phyloP scores from a whole-genome alignment of 257 asterid species.

The Ocimum tenuiflorum region DNA sequence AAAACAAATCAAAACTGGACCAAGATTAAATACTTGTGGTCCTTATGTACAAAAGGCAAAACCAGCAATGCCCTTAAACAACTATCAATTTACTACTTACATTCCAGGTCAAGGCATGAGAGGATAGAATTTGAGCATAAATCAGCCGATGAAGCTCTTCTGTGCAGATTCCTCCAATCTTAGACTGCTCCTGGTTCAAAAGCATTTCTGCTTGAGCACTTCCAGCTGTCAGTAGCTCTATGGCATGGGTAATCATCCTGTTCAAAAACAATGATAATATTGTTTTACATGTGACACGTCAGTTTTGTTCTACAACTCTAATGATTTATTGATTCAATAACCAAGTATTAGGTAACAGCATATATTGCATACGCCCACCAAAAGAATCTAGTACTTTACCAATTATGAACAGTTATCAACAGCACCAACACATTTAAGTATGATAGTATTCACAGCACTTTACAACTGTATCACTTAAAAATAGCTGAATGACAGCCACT shows the following conservation, averaged over 20 bases:
- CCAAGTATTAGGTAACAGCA: constrained; percentile 12
- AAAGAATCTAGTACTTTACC: not conserved
- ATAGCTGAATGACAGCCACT: constrained; percentile 27
- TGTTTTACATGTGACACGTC: constrained; percentile 1
- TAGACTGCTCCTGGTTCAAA: constrained; percentile 52
- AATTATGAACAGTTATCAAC: constrained; percentile 7
- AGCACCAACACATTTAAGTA: constrained; percentile 8
- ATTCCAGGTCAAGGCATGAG: constrained; percentile 92
- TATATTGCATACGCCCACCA: not conserved
- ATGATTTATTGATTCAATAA: constrained; percentile 12
- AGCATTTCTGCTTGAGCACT: constrained; percentile 65
- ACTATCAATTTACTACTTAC: constrained; percentile 35
- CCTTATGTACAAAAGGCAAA: constrained; percentile 14
- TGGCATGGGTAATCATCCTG: constrained; percentile 87
- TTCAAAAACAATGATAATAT: constrained; percentile 20
- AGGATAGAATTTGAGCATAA: constrained; percentile 86
- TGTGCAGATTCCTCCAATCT: constrained; percentile 76
- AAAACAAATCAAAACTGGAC: not conserved
- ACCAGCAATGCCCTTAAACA: not conserved
- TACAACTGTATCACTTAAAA: constrained; percentile 3
- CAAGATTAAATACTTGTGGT: not conserved
- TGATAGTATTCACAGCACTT: not conserved
- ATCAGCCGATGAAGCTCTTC: constrained; percentile 84
- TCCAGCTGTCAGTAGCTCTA: constrained; percentile 84
- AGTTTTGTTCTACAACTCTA: constrained; percentile 4